Percentiles rank a stretch among this genome's conserved stretches.
Conservation (phyloP, 129 eudicot species). For the Flaveria sonorensis region DNA sequence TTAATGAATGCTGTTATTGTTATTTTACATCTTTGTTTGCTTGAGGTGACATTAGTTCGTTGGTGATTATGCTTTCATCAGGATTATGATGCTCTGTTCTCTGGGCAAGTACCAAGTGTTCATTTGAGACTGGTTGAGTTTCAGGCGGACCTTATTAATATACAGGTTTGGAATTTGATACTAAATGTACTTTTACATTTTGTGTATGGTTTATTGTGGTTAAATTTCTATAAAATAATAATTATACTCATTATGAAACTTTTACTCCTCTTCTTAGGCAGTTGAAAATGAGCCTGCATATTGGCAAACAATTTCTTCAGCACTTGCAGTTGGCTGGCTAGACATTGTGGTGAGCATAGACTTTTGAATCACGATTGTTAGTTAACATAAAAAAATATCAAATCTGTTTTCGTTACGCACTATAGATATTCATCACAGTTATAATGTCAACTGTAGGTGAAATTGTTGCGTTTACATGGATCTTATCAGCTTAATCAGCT, state of each 20-base stretch:
- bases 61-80: conserved; percentile 40
- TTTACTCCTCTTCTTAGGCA: conserved; percentile 40
- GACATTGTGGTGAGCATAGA: conserved; percentile 68
- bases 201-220: conserved; percentile 20
- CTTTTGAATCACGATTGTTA: background rate
- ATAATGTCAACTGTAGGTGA: conserved; percentile 54
- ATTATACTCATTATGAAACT: background rate
- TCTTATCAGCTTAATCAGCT: conserved; percentile 90
- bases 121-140: conserved; percentile 73
- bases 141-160: conserved; percentile 58
- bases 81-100: conserved; percentile 74
- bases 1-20: background rate
- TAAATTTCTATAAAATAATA: background rate
- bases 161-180: conserved; percentile 54
- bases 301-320: conserved; percentile 90
- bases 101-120: conserved; percentile 59
- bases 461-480: conserved; percentile 92
- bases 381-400: background rate
- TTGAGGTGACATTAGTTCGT: conserved; percentile 3
- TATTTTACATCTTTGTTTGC: conserved; percentile 23
- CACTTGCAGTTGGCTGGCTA: conserved; percentile 96
- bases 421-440: conserved; percentile 7
- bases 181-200: conserved; percentile 7
- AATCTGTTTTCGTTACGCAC: background rate
- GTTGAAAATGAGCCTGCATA: conserved; percentile 79